Conservation (phyloP, 108 stramenopile species). For the Licmophora abbreviata region DNA sequence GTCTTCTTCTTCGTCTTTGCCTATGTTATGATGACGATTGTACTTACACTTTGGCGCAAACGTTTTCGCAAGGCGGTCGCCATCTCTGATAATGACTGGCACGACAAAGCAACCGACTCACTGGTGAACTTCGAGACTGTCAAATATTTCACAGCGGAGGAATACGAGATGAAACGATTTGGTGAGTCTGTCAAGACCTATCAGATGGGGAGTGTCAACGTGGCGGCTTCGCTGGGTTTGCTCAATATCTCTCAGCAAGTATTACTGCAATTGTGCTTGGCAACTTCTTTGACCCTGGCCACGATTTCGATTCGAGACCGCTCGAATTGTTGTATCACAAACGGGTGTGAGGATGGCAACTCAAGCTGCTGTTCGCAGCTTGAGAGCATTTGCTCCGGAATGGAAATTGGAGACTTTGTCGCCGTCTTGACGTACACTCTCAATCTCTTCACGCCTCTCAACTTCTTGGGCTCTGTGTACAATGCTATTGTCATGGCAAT, state of each 20-base stretch:
- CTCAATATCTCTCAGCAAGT: constrained; percentile 89
- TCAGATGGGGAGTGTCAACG: constrained; percentile 71
- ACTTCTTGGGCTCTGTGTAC: constrained; percentile 91
- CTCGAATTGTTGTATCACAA: constrained; percentile 40
- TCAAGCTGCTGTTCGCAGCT: constrained; percentile 61
- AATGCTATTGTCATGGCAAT: constrained; percentile 86
- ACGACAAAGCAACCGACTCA: constrained; percentile 86
- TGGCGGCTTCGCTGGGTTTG: constrained; percentile 77
- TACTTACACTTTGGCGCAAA: constrained; percentile 93
- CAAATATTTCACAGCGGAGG: constrained; percentile 94
- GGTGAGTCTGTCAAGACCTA: constrained; percentile 59
- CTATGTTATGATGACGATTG: constrained; percentile 87
- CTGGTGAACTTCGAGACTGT: constrained; percentile 96
- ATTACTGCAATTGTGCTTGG: constrained; percentile 78
- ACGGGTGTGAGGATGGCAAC: constrained; percentile 51
- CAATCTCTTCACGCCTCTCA: constrained; percentile 89
- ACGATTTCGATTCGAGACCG: constrained; percentile 50
- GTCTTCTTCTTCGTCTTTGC: constrained; percentile 87
- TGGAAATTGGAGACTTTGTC: constrained; percentile 92
- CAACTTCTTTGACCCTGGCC: constrained; percentile 60
- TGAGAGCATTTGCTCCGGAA: constrained; percentile 58
- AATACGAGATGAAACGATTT: constrained; percentile 77
- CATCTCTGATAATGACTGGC: constrained; percentile 90
- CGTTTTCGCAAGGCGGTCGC: constrained; percentile 90
- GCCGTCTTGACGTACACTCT: constrained; percentile 87